These are phyloP conservation scores for Flueggea neowawraea DNA, from an alignment of 441 rosid genomes.

Conservation along the genomic window DNA sequence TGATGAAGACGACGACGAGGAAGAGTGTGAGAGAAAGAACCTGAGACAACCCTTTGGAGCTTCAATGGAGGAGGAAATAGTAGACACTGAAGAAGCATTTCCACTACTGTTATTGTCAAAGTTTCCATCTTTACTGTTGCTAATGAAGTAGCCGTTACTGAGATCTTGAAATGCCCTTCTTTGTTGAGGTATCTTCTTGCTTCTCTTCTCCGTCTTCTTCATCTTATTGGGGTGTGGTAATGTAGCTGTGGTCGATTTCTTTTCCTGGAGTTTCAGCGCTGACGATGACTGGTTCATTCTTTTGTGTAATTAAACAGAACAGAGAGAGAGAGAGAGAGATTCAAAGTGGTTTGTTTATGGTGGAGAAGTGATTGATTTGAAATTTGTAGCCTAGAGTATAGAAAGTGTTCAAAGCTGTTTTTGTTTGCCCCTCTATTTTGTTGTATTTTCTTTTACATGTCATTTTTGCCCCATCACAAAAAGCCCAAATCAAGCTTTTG, in stretches of 20 bases:
- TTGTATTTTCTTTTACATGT: no score
- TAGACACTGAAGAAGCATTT: slow-evolving; percentile 28
- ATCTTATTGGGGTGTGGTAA: slow-evolving; percentile 6
- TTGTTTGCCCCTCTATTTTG: no score
- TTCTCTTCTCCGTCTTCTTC: slow-evolving; percentile 9
- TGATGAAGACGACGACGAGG: slow-evolving; percentile 6
- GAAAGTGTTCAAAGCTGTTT: no score
- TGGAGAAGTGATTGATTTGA: no score
- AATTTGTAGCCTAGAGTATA: no score
- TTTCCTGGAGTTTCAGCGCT: slow-evolving; percentile 13
- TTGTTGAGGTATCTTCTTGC: slow-evolving; percentile 9
- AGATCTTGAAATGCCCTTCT: slow-evolving; percentile 40
- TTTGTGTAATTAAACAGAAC: not conserved
- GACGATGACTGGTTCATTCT: slow-evolving; percentile 24
- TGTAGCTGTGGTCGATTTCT: slow-evolving; percentile 13
- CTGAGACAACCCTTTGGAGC: slow-evolving; percentile 68
- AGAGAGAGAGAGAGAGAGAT: not conserved
- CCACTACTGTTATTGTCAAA: slow-evolving; percentile 13
- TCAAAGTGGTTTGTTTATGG: not conserved
- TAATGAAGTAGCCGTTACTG: slow-evolving; percentile 17
- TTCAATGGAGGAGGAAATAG: slow-evolving; percentile 33
- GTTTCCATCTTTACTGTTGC: slow-evolving; percentile 12
- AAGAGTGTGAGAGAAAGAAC: slow-evolving; percentile 55
- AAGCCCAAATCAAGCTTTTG: no score
- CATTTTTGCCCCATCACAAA: no score